These are phyloP conservation scores for Gynostemma pentaphyllum DNA, from an alignment of 306 rosid species.

Conservation along the genomic window DNA sequence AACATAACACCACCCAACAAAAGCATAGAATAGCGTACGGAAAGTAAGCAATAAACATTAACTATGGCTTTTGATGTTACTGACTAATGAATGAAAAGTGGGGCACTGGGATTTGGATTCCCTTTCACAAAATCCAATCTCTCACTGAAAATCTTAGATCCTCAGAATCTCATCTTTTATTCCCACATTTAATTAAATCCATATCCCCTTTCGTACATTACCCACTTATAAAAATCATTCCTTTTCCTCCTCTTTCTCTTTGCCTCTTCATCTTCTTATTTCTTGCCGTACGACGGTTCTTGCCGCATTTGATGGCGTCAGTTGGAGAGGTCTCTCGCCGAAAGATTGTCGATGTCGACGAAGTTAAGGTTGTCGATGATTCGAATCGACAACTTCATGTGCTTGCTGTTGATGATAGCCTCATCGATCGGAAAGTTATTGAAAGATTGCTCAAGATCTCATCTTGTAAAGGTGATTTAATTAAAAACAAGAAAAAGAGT, in stretches of 20 bases:
- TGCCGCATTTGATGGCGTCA: conserved; percentile 31
- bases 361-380: conserved; percentile 20
- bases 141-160: conserved; percentile 62
- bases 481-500: not conserved
- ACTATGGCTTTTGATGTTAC: not conserved
- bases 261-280: not conserved
- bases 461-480: conserved; percentile 57
- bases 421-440: conserved; percentile 72
- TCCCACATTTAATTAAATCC: conserved; percentile 19
- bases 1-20: not conserved
- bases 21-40: not conserved
- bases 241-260: not conserved
- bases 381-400: conserved; percentile 45
- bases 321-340: conserved; percentile 29
- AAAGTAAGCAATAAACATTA: not conserved
- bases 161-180: conserved; percentile 70
- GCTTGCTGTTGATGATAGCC: conserved; percentile 85
- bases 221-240: conserved; percentile 1
- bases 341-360: not conserved
- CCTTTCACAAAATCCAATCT: conserved; percentile 20
- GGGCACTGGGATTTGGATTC: not conserved
- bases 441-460: conserved; percentile 67
- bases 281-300: not conserved
- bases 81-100: not conserved
- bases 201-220: too few relatives aligned